Conservation (phyloP, 306 rosid species). For the Pueraria montana region DNA sequence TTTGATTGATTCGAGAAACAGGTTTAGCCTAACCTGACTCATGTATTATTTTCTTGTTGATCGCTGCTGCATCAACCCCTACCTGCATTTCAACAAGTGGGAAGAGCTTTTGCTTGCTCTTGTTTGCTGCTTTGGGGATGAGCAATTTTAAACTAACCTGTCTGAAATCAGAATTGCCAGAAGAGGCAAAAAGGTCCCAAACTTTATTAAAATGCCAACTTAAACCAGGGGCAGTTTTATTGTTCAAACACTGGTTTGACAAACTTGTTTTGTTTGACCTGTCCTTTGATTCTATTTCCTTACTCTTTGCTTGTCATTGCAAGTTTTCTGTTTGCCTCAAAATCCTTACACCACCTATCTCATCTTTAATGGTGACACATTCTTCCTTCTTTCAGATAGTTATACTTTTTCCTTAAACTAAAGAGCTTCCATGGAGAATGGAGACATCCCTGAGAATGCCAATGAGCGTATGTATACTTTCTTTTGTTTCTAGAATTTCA, state of each 20-base stretch:
- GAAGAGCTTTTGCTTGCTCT: no score
- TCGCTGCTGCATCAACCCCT: no score
- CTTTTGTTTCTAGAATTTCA: background rate
- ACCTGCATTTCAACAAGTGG: no score
- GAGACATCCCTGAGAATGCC: slow-evolving; percentile 82
- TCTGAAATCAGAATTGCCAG: background rate
- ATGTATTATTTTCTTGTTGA: no score
- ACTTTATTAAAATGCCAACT: background rate
- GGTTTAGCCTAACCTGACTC: no score
- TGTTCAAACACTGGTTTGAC: background rate
- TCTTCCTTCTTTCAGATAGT: background rate
- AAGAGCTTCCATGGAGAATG: slow-evolving; percentile 68
- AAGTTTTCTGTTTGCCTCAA: slow-evolving; percentile 14
- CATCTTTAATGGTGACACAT: background rate
- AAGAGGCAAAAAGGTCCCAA: background rate
- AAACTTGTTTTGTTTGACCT: background rate
- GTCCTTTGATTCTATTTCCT: background rate
- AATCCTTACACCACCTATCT: background rate
- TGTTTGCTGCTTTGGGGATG: background rate
- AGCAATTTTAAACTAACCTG: background rate
- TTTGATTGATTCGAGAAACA: no score
- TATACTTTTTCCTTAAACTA: background rate
- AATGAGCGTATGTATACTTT: slow-evolving; percentile 75
- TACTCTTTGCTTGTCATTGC: slow-evolving; percentile 5
- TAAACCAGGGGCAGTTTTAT: background rate